phyloP scores from a whole-genome alignment of 2,329 filamentous ascomycete genomes.

The Westerdykella aurantiaca region DNA sequence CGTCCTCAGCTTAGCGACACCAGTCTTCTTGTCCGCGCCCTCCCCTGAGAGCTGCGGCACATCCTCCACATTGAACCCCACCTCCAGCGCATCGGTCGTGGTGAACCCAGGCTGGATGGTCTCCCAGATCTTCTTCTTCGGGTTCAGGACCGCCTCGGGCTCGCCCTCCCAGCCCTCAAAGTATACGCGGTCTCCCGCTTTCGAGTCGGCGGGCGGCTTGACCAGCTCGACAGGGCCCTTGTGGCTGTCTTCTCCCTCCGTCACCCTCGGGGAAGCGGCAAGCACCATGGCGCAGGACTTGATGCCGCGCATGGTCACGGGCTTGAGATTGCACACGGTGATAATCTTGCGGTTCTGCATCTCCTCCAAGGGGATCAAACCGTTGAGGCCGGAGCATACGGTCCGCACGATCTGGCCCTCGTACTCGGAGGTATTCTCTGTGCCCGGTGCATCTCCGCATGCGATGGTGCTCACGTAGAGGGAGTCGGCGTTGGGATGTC shows the following conservation, averaged over 20 bases:
- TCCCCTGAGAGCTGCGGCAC: constrained; percentile 73
- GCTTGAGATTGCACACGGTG: constrained; percentile 96
- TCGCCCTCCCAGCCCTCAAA: constrained; percentile 94
- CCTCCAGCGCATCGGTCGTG: constrained; percentile 73
- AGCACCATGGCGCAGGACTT: constrained; percentile 85
- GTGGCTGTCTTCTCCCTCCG: constrained; percentile 76
- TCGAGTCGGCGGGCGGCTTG: constrained; percentile 67
- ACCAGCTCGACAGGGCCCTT: constrained; percentile 93
- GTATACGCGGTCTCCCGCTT: constrained; percentile 80
- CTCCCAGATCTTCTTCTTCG: constrained; percentile 99
- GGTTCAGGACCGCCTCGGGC: constrained; percentile 89
- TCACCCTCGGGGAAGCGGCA: constrained; percentile 77
- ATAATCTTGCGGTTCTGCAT: constrained; percentile 97
- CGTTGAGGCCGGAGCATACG: constrained; percentile 94
- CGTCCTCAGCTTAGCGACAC: constrained; percentile 62
- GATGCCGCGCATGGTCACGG: constrained; percentile 95
- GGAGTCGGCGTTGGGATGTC: constrained; percentile 94
- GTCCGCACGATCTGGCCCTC: constrained; percentile 90
- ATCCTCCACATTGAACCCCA: constrained; percentile 74
- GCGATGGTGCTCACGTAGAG: constrained; percentile 94
- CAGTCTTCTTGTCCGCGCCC: constrained; percentile 52
- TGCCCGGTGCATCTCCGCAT: constrained; percentile 79
- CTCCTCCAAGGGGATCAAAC: constrained; percentile 83
- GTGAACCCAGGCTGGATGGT: constrained; percentile 93
- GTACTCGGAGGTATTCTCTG: constrained; percentile 84